Evolutionary conservation across 192 early-diverging fungal species (phyloP).

Genomic region (Backusella luteola): DNA sequence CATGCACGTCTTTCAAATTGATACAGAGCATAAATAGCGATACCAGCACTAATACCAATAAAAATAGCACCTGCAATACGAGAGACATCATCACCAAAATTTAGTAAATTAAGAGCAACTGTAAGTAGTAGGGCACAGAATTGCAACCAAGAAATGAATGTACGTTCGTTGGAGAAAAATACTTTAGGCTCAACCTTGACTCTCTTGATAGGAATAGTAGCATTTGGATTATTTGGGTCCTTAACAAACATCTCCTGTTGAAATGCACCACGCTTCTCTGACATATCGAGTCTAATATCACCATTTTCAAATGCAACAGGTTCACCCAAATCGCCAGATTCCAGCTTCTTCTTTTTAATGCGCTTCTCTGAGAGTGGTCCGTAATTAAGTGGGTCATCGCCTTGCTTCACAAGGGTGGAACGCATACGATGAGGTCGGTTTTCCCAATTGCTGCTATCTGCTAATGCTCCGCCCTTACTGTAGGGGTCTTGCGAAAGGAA

Average conservation of each 20-base stretch:
- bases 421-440: conserved; percentile 16
- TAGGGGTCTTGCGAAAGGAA: not conserved
- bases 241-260: not conserved
- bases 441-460: not conserved
- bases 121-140: conserved; percentile 69
- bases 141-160: conserved; percentile 82
- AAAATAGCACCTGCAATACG: conserved; percentile 58
- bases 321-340: conserved; percentile 14
- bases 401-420: not conserved
- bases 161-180: conserved; percentile 87
- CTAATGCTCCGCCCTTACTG: not conserved
- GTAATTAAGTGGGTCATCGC: conserved; percentile 10
- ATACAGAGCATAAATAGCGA: conserved; percentile 29
- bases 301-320: conserved; percentile 5
- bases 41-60: conserved; percentile 25
- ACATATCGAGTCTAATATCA: conserved; percentile 15
- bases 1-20: conserved; percentile 33
- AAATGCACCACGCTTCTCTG: conserved; percentile 5
- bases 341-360: not conserved
- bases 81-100: conserved; percentile 61
- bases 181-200: conserved; percentile 84
- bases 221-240: conserved; percentile 15
- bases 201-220: conserved; percentile 30
- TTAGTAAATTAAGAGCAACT: conserved; percentile 71
- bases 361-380: not conserved